phyloP scores from a whole-genome alignment of 495 filamentous ascomycete genomes.

The Neurospora sp. region DNA sequence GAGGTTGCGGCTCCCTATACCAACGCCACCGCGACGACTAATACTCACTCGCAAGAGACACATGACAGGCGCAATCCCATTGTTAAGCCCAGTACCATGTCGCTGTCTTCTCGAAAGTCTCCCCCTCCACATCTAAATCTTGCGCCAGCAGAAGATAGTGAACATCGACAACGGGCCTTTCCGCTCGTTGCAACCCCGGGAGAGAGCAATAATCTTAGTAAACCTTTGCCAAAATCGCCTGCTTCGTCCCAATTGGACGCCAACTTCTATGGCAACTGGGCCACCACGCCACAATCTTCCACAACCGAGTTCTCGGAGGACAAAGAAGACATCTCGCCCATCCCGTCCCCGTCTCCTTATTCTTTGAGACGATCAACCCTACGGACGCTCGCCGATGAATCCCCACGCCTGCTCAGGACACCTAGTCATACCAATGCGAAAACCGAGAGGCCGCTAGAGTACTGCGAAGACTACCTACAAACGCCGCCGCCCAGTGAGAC shows the following conservation, averaged over 20 bases:
- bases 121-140: slow-evolving; percentile 41
- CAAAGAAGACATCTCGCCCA: slow-evolving; percentile 34
- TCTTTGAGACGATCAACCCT: slow-evolving; percentile 27
- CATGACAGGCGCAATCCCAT: slow-evolving; percentile 14
- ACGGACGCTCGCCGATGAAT: slow-evolving; percentile 27
- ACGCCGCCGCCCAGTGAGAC: slow-evolving; percentile 33
- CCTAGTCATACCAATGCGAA: slow-evolving; percentile 22
- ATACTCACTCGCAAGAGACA: slow-evolving; percentile 13
- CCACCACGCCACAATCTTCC: slow-evolving; percentile 31
- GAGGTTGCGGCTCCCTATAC: slow-evolving; percentile 4
- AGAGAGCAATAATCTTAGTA: slow-evolving; percentile 31
- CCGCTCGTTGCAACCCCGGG: neutral
- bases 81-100: slow-evolving; percentile 31
- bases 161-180: slow-evolving; percentile 8
- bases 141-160: slow-evolving; percentile 21
- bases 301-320: slow-evolving; percentile 36
- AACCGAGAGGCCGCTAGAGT: slow-evolving; percentile 24
- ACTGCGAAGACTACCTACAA: slow-evolving; percentile 37
- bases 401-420: slow-evolving; percentile 26
- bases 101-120: slow-evolving; percentile 31
- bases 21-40: slow-evolving; percentile 1
- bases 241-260: slow-evolving; percentile 38
- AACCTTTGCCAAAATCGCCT: slow-evolving; percentile 44
- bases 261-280: slow-evolving; percentile 41
- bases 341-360: slow-evolving; percentile 31